Base-by-base conservation (phyloP, 441 rosid species). In the Eutrema salsugineum region DNA sequence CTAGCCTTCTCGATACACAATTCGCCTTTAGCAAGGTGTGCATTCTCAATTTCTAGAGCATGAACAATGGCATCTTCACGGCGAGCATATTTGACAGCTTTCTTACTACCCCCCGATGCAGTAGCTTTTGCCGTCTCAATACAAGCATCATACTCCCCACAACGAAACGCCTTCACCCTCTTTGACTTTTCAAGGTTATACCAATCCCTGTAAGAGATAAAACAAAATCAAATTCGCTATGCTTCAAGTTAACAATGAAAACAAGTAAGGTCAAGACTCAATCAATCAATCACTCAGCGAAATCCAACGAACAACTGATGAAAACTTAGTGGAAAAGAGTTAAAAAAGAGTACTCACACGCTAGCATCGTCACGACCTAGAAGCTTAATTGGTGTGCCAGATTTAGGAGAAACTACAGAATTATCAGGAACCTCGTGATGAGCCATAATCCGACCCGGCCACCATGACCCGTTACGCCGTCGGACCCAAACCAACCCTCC, bases 401-500 rank as follows among this genome's bases (percentile, higher is more conserved):
- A 86, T 90, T 87, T 91, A n/a, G 97, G 97, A 15, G 99, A 91
- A 60, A 90, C 97, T 74, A 88, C 74, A 63, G 85, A 83, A 62
- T 78, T 75, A 53, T 88, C 90, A 32, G 99, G 83, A 65, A 94
- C 78, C 82, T 94, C 99, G 20, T 90, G 87, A 14, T 88, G 88
- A 49, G 90, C 87, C 91, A 95, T 79, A 66, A 95, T 91, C 86
- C 89, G 91, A 73, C 99, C 99, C 17, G 99, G 99, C 99, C 99
- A 95, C 99, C 99, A 95, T 1, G 98, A 89, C 63, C 99, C 98
- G 80, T 95, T 95, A 53, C 98, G 83, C 36, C 98, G 86, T 15
- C 97, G 89, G 68, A 95, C 99, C 99, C 99, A 95, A 66, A 95
- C 99, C 79, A 95, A 82, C 27, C 91, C 91, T 16, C 98, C 99